These are phyloP conservation scores for Dendrobium catenatum DNA, from an alignment of 106 monocot species.

Conservation along the genomic window DNA sequence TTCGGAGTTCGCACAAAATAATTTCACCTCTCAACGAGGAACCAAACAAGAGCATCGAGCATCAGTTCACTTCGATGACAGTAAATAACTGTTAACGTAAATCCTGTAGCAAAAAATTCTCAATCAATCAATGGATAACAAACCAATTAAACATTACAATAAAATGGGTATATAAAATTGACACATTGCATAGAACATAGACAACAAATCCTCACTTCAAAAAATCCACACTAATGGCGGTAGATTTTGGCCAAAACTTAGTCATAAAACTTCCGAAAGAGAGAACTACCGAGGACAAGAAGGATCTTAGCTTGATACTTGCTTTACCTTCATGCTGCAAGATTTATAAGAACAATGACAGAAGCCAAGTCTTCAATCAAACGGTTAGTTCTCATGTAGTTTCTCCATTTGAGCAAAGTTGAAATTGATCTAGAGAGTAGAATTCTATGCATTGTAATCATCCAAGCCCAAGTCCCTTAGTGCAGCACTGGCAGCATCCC, in stretches of 20 bases:
- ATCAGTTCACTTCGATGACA: no score
- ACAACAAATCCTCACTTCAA: no score
- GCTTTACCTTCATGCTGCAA: not conserved
- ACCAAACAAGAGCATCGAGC: no score
- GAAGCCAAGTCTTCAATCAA: not conserved
- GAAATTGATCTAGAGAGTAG: not conserved
- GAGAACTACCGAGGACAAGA: not conserved
- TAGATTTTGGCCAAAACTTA: not conserved
- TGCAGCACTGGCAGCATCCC: conserved; percentile 77
- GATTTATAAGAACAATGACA: no score
- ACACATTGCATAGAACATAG: not conserved
- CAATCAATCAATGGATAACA: not conserved
- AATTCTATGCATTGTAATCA: conserved; percentile 54
- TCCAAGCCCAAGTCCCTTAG: conserved; percentile 83
- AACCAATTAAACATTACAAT: not conserved
- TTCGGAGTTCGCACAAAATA: no score
- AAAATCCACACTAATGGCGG: no score
- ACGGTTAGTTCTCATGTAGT: not conserved
- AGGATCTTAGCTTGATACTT: not conserved
- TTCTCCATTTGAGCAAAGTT: not conserved
- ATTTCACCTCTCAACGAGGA: no score
- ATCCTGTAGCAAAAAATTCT: not conserved
- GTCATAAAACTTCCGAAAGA: not conserved
- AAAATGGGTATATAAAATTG: not conserved
- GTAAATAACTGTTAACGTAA: no score